A percentile compares a stretch with the other conserved stretches of the same genome.
These are phyloP conservation scores for Phytophthora gonapodyides DNA, from an alignment of 352 stramenopile genomes.

Conservation along the genomic window DNA sequence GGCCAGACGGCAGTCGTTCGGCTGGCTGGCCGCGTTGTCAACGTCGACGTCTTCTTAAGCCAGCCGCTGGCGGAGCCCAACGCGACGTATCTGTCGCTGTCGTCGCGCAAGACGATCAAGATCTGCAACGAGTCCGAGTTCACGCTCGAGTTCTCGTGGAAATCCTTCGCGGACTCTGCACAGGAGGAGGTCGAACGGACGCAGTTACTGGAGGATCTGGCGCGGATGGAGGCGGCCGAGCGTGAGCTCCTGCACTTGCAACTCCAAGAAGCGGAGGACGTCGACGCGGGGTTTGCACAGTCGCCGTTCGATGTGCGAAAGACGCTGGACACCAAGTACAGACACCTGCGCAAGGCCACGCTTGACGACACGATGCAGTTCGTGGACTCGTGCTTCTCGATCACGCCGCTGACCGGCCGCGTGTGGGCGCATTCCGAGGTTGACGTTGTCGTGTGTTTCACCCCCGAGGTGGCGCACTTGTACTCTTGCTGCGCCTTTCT, in stretches of 20 bases:
- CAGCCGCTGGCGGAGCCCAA: slow-evolving; percentile 81
- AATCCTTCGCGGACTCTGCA: slow-evolving; percentile 76
- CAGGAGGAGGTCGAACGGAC: slow-evolving; percentile 87
- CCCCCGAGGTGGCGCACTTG: slow-evolving; percentile 72
- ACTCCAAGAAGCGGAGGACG: slow-evolving; percentile 27
- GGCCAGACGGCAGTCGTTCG: slow-evolving; percentile 73
- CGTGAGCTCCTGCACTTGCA: slow-evolving; percentile 69
- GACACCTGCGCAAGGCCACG: slow-evolving; percentile 86
- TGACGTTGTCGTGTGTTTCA: slow-evolving; percentile 92
- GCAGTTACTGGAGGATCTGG: slow-evolving; percentile 83
- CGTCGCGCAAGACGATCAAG: slow-evolving; percentile 88
- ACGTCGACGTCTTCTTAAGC: slow-evolving; percentile 93
- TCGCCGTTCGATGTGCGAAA: slow-evolving; percentile 68
- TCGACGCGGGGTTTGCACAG: slow-evolving; percentile 27
- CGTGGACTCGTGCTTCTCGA: slow-evolving; percentile 91
- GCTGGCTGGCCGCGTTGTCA: slow-evolving; percentile 73
- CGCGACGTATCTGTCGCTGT: slow-evolving; percentile 92
- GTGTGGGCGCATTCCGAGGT: slow-evolving; percentile 94
- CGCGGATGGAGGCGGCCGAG: slow-evolving; percentile 76
- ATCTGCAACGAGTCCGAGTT: slow-evolving; percentile 94
- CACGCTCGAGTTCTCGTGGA: slow-evolving; percentile 93
- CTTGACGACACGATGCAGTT: slow-evolving; percentile 94
- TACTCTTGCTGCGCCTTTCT: slow-evolving; percentile 89
- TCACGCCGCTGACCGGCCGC: slow-evolving; percentile 87
- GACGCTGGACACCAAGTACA: slow-evolving; percentile 91